A percentile compares a stretch with the other conserved stretches of the same genome.
These are phyloP conservation scores for Jasminum sambac DNA, from an alignment of 257 asterid species.

Conservation along the genomic window DNA sequence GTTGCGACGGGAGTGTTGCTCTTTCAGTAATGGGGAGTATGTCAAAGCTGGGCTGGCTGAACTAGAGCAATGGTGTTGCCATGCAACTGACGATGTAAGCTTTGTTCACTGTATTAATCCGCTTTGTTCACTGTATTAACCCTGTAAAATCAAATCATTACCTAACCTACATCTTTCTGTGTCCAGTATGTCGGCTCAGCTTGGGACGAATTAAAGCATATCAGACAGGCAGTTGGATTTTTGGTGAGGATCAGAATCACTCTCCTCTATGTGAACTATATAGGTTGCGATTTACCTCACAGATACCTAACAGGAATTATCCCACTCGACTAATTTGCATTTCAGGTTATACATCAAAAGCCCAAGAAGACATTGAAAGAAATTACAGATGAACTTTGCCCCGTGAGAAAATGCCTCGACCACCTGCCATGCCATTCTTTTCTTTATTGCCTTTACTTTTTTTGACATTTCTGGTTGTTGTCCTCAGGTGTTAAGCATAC, in stretches of 20 bases:
- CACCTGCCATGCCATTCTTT: background rate
- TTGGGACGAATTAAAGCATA: conserved; percentile 97
- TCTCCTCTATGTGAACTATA: background rate
- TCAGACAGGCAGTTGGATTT: conserved; percentile 99
- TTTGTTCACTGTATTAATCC: background rate
- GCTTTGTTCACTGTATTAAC: too few relatives aligned
- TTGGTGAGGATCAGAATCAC: conserved; percentile 51
- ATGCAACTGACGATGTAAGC: conserved; percentile 93
- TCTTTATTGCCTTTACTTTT: background rate
- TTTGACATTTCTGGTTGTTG: conserved; percentile 16
- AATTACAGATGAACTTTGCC: conserved; percentile 90
- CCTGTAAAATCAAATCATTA: conserved; percentile 19
- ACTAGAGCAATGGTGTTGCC: conserved; percentile 92
- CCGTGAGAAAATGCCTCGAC: conserved; percentile 54
- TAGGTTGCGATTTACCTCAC: background rate
- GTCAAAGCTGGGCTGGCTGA: conserved; percentile 94
- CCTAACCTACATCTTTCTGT: conserved; percentile 27
- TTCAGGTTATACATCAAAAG: conserved; percentile 97
- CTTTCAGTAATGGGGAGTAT: conserved; percentile 95
- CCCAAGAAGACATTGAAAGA: conserved; percentile 92
- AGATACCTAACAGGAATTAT: conserved; percentile 14
- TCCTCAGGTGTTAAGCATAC: conserved; percentile 89
- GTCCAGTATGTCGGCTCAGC: conserved; percentile 90
- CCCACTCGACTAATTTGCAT: conserved; percentile 12
- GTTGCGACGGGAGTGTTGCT: conserved; percentile 96